Evolutionary conservation across 768 basidiomycete species (phyloP).

Genomic region (Albatrellus ellisii): DNA sequence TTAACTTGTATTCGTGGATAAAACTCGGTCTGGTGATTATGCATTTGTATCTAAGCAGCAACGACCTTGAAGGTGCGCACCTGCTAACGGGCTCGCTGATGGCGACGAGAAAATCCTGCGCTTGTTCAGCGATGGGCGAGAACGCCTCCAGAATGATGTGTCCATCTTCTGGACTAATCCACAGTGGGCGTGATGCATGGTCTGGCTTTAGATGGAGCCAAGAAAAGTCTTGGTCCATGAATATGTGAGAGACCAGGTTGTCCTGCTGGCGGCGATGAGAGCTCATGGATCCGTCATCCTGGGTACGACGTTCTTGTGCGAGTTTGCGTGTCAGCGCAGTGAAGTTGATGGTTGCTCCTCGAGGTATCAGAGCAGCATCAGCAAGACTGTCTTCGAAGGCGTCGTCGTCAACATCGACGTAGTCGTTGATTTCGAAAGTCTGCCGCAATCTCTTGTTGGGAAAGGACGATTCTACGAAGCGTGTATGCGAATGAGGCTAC

Average conservation of each 20-base stretch:
- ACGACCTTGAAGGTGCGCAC: conserved; percentile 35
- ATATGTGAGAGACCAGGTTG: conserved; percentile 67
- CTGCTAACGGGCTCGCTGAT: conserved; percentile 98
- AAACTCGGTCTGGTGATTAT: conserved; percentile 65
- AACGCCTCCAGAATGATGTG: conserved; percentile 97
- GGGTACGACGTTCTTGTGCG: conserved; percentile 40
- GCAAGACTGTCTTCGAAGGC: conserved; percentile 38
- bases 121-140: conserved; percentile 94
- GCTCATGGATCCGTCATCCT: conserved; percentile 33
- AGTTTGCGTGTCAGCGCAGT: conserved; percentile 72
- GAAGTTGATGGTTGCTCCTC: conserved; percentile 75
- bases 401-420: conserved; percentile 39
- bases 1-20: conserved; percentile 98
- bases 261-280: conserved; percentile 64
- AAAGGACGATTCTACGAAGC: conserved; percentile 16
- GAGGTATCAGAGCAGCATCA: conserved; percentile 37
- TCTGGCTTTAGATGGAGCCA: conserved; percentile 82
- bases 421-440: conserved; percentile 39
- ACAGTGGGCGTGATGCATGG: conserved; percentile 84
- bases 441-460: conserved; percentile 28
- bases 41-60: conserved; percentile 20
- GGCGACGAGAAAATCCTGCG: conserved; percentile 95
- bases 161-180: conserved; percentile 89
- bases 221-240: conserved; percentile 77
- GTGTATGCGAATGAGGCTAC: neutral